Percentiles rank a stretch among this genome's conserved stretches.
Conservation (phyloP, 106 monocot genomes). For the Apostasia shenzhenica region DNA sequence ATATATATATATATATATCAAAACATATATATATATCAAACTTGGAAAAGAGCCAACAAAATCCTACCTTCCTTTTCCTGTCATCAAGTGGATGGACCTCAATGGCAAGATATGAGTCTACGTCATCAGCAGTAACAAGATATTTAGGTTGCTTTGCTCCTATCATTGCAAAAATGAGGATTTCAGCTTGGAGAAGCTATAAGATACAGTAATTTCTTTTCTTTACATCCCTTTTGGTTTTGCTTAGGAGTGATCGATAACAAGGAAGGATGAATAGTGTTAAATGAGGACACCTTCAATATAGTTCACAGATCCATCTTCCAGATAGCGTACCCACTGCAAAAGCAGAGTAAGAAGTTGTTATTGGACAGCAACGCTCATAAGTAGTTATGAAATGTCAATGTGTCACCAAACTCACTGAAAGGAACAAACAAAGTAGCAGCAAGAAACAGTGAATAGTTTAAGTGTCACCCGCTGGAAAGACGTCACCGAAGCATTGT, state of each 20-base stretch:
- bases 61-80: constrained; percentile 59
- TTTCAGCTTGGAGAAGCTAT: not conserved
- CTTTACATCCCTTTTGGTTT: too few species aligned
- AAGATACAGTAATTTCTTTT: not conserved
- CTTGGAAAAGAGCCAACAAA: not conserved
- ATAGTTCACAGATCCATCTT: constrained; percentile 70
- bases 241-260: not conserved
- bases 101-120: constrained; percentile 67
- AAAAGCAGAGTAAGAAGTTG: not conserved
- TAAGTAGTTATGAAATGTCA: not conserved
- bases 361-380: not conserved
- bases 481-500: too few species aligned
- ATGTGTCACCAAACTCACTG: not conserved
- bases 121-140: constrained; percentile 80
- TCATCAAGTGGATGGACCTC: constrained; percentile 79
- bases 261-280: not conserved
- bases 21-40: not conserved
- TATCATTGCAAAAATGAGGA: constrained; percentile 10
- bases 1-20: too few species aligned
- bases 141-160: constrained; percentile 68
- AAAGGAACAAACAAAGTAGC: constrained; percentile 22
- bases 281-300: constrained; percentile 49
- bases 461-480: constrained; percentile 64
- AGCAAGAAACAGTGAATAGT: constrained; percentile 45
- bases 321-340: constrained; percentile 73